phyloP scores from a whole-genome alignment of 2,329 filamentous ascomycete genomes.

The Lasiodiplodia sp. region DNA sequence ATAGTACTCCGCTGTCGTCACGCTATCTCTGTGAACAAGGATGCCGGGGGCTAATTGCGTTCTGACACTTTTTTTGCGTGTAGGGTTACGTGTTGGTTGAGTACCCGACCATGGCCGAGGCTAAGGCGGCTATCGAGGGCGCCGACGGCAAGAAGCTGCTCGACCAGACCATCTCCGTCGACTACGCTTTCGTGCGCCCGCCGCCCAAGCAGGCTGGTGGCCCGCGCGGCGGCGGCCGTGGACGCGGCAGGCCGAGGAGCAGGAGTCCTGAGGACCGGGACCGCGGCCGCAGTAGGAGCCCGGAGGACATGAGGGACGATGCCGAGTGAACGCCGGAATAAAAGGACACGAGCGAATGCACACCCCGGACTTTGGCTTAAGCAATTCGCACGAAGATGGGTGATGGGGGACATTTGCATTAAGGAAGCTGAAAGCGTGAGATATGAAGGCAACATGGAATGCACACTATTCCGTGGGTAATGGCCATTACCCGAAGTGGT shows the following conservation, averaged over 20 bases:
- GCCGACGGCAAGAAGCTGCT: conserved; percentile 79
- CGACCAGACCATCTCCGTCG: conserved; percentile 80
- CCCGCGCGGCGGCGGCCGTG: conserved; percentile 34
- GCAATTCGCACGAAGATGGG: neutral
- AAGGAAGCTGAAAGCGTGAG: neutral
- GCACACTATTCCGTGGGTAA: neutral
- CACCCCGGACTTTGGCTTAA: neutral
- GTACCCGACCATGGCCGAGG: conserved; percentile 79
- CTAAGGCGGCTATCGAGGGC: conserved; percentile 80
- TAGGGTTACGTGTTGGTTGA: conserved; percentile 88
- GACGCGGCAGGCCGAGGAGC: conserved; percentile 48
- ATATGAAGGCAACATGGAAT: neutral
- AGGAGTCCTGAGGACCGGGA: conserved; percentile 51
- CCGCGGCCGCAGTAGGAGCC: conserved; percentile 35
- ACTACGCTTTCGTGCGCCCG: conserved; percentile 85
- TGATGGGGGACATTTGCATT: neutral
- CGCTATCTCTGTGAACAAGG: neutral
- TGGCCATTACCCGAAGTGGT: neutral
- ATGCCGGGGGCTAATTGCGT: neutral
- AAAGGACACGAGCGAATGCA: neutral
- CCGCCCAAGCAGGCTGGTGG: conserved; percentile 58
- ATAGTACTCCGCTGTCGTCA: neutral
- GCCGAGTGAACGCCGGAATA: conserved; percentile 4
- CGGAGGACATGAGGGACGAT: conserved; percentile 27
- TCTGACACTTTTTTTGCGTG: neutral